Conservation (phyloP, 2,329 filamentous ascomycete genomes). For the Botrytis tulipae region DNA sequence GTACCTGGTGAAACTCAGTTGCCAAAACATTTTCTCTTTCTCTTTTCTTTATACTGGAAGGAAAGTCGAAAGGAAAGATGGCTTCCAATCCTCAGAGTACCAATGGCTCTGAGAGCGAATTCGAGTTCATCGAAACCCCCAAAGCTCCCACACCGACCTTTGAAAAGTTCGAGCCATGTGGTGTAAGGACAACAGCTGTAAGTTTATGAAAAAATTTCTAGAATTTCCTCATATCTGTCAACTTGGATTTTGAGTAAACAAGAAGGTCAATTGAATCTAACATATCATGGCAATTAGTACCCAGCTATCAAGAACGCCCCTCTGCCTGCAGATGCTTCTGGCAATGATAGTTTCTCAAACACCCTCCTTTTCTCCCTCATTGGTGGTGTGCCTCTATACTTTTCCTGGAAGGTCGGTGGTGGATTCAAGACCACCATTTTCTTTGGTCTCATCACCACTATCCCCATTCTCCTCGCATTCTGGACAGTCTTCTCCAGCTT, state of each 20-base stretch:
- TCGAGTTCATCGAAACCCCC: constrained; percentile 64
- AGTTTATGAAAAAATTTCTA: constrained; percentile 33
- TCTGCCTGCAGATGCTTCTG: constrained; percentile 83
- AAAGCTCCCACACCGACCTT: constrained; percentile 49
- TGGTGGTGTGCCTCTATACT: constrained; percentile 69
- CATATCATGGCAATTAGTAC: constrained; percentile 53
- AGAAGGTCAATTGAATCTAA: constrained; percentile 34
- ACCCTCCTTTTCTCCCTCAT: constrained; percentile 69
- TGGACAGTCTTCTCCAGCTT: constrained; percentile 79
- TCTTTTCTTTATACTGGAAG: constrained; percentile 23
- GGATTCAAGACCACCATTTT: constrained; percentile 86
- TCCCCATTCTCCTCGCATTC: constrained; percentile 78
- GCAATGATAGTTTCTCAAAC: constrained; percentile 87
- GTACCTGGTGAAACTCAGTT: constrained; percentile 1
- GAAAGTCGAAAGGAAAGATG: constrained; percentile 38
- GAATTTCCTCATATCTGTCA: constrained; percentile 14
- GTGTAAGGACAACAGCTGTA: constrained; percentile 55
- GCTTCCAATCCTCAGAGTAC: constrained; percentile 50
- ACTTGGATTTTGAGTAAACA: background rate
- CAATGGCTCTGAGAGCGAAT: constrained; percentile 53
- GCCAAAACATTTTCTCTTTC: constrained; percentile 18
- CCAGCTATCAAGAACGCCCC: constrained; percentile 91
- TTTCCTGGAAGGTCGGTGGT: constrained; percentile 80
- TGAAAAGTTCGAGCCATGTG: constrained; percentile 53
- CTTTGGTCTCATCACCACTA: constrained; percentile 72